Conservation (phyloP, 2,329 filamentous ascomycete species). For the Colletotrichum godetiae region DNA sequence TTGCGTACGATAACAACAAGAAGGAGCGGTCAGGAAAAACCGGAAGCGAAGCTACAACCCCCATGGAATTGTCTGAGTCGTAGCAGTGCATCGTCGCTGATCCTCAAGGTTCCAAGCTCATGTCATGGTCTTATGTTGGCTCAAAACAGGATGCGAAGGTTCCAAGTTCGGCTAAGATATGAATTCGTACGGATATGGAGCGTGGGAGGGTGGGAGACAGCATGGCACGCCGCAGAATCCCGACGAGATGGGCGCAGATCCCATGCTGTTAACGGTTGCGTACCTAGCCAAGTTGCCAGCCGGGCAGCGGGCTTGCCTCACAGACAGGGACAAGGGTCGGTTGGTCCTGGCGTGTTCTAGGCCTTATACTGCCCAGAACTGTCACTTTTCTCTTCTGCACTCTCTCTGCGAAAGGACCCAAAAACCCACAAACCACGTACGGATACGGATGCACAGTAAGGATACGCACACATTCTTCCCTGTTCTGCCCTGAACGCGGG, state of each 20-base stretch:
- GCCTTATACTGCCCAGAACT: not conserved
- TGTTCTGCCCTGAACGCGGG: not conserved
- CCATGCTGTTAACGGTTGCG: not conserved
- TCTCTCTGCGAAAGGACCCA: not conserved
- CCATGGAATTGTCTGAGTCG: not conserved
- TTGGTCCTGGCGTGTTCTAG: not conserved
- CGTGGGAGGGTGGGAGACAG: not conserved
- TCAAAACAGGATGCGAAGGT: not conserved
- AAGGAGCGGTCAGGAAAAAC: not conserved
- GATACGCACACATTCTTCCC: not conserved
- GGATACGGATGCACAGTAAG: not conserved
- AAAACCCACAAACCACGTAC: not conserved
- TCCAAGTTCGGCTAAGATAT: not conserved
- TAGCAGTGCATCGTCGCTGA: not conserved
- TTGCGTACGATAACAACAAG: not conserved
- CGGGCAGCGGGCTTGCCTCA: not conserved
- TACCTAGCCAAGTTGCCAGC: not conserved
- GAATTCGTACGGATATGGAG: not conserved
- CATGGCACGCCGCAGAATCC: not conserved
- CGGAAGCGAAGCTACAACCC: not conserved
- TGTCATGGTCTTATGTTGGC: not conserved
- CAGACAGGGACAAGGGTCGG: not conserved
- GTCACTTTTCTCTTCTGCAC: not conserved
- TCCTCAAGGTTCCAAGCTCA: not conserved
- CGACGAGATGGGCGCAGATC: not conserved